Conservation (phyloP, 1,284 basidiomycete species). For the Ceratobasidium sp. region DNA sequence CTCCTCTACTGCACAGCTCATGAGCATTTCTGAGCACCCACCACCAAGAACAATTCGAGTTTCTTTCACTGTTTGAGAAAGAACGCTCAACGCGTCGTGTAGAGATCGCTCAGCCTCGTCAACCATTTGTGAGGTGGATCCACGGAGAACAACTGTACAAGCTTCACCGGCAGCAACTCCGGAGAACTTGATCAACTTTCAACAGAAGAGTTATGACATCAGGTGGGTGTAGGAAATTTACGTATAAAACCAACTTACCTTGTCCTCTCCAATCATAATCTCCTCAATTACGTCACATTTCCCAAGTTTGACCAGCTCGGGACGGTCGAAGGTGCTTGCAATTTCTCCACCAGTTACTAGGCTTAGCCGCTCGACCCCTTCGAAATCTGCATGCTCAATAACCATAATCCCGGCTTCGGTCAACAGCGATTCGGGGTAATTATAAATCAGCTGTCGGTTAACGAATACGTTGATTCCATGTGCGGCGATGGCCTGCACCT, state of each 20-base stretch:
- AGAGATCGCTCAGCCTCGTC: slow-evolving; percentile 98
- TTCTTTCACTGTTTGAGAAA: slow-evolving; percentile 98
- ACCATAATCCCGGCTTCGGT: slow-evolving; percentile 95
- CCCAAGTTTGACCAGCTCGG: slow-evolving; percentile 94
- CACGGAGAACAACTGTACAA: slow-evolving; percentile 98
- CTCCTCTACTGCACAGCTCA: slow-evolving; percentile 95
- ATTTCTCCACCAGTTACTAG: slow-evolving; percentile 99
- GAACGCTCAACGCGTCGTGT: slow-evolving; percentile 96
- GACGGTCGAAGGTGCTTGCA: slow-evolving; percentile 93
- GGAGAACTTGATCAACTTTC: slow-evolving; percentile 97
- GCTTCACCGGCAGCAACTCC: slow-evolving; percentile 98
- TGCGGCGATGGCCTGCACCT: slow-evolving; percentile 93
- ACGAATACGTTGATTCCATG: slow-evolving; percentile 99
- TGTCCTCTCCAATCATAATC: slow-evolving; percentile 99
- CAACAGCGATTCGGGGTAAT: slow-evolving; percentile 96
- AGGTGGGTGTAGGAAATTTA: neutral
- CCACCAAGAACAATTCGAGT: slow-evolving; percentile 94
- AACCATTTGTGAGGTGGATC: slow-evolving; percentile 98
- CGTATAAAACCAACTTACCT: slow-evolving; percentile 66
- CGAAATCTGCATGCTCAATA: slow-evolving; percentile 99
- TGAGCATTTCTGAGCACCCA: slow-evolving; percentile 97
- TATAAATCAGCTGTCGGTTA: slow-evolving; percentile 99
- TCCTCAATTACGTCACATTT: slow-evolving; percentile 96
- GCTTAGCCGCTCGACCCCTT: slow-evolving; percentile 96
- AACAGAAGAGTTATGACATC: slow-evolving; percentile 19